Evolutionary conservation across 2,329 filamentous ascomycete species (phyloP).

Genomic region (Ophiostoma fasciatum): DNA sequence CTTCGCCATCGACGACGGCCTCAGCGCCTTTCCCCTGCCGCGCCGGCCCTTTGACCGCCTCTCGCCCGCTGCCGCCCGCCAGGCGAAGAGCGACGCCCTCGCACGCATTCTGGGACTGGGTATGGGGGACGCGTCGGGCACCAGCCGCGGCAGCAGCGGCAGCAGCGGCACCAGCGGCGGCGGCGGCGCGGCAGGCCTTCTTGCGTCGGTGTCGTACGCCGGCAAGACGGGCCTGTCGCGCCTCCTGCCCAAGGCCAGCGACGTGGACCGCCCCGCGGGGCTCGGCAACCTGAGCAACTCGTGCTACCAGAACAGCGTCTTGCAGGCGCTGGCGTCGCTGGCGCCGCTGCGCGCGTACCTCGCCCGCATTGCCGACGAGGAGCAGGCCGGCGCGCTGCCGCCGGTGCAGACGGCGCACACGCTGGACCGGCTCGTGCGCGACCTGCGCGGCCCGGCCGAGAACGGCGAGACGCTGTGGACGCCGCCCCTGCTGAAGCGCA

Average conservation of each 20-base stretch:
- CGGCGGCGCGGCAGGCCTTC: not conserved
- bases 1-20: constrained; percentile 40
- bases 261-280: constrained; percentile 43
- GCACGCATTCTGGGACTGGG: constrained; percentile 45
- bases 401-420: constrained; percentile 27
- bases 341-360: constrained; percentile 55
- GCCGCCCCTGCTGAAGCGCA: constrained; percentile 65
- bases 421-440: constrained; percentile 51
- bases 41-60: constrained; percentile 13
- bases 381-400: constrained; percentile 14
- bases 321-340: constrained; percentile 71
- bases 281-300: constrained; percentile 89
- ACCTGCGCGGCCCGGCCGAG: constrained; percentile 54
- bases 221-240: constrained; percentile 27
- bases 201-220: constrained; percentile 42
- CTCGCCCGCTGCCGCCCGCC: constrained; percentile 23
- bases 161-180: not conserved
- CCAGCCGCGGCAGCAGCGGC: constrained; percentile 30
- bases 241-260: constrained; percentile 20
- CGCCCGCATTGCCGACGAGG: constrained; percentile 24
- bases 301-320: constrained; percentile 93
- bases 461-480: constrained; percentile 73
- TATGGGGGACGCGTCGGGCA: constrained; percentile 42
- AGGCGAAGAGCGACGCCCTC: constrained; percentile 50
- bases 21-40: constrained; percentile 30